These are phyloP conservation scores for Phalaenopsis equestris DNA, from an alignment of 106 monocot genomes.

Conservation along the genomic window DNA sequence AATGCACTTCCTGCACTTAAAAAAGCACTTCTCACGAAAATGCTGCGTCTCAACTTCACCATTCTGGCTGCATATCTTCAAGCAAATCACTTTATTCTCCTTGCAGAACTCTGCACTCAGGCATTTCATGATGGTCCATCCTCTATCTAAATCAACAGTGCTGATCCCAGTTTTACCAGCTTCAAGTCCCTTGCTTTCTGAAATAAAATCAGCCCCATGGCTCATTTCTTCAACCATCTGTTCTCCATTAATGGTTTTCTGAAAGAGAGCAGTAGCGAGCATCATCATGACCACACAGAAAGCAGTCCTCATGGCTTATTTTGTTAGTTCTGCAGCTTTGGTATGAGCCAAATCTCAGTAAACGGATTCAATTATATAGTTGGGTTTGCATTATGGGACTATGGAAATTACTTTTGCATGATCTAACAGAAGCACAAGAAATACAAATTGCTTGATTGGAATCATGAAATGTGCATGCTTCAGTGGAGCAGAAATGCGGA, in stretches of 20 bases:
- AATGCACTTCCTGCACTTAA: constrained; percentile 3
- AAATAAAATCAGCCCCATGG: background rate
- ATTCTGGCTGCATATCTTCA: background rate
- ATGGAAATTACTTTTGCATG: background rate
- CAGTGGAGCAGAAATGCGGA: background rate
- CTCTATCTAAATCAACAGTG: background rate
- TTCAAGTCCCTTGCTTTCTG: background rate
- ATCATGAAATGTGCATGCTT: background rate
- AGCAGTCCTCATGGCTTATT: background rate
- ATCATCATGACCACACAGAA: background rate
- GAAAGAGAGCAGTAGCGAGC: background rate
- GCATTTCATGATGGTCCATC: background rate
- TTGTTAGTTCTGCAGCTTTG: background rate
- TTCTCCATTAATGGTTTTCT: no score
- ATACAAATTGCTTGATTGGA: background rate
- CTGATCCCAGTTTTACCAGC: background rate
- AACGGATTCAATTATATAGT: background rate
- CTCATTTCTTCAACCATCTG: background rate
- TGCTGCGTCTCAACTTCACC: background rate
- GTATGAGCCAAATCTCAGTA: background rate
- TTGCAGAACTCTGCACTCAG: background rate
- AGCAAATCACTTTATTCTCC: background rate
- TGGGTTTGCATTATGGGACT: background rate
- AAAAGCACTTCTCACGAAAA: background rate
- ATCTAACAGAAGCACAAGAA: background rate